Percentiles rank a stretch among this genome's conserved stretches.
phyloP scores from a whole-genome alignment of 441 rosid genomes.

The Populus hybrid region DNA sequence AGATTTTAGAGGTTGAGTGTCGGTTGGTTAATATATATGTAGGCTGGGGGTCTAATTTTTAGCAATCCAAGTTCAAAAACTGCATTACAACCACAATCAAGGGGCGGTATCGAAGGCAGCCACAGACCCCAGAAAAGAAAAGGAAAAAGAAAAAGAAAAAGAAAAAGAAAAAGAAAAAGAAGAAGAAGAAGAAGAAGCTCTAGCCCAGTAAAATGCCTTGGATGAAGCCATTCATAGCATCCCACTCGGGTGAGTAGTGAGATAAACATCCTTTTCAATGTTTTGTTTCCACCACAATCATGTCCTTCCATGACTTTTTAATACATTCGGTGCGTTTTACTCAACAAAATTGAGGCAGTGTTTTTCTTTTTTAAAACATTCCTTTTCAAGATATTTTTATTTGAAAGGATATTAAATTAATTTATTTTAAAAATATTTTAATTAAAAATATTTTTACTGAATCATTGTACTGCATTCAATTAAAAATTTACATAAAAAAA shows the following conservation, averaged over 20 bases:
- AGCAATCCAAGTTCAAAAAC: neutral
- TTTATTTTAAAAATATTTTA: too few species aligned
- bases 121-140: neutral
- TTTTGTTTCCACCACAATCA: neutral
- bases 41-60: neutral
- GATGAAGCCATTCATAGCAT: neutral
- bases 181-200: neutral
- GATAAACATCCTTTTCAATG: slow-evolving; percentile 2
- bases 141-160: neutral
- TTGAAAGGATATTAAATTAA: too few species aligned
- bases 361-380: too few species aligned
- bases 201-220: neutral
- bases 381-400: too few species aligned
- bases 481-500: too few species aligned
- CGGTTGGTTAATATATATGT: neutral
- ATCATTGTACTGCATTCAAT: too few species aligned
- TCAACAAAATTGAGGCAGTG: neutral
- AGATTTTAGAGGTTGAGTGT: neutral
- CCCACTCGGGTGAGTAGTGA: neutral
- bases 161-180: neutral
- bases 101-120: neutral
- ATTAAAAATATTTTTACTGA: too few species aligned
- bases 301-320: neutral
- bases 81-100: neutral
- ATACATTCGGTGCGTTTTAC: neutral